Evolutionary conservation across 768 basidiomycete genomes (phyloP), one percentile per base, ranked within the genome.

Genomic region (Lactifluus subvellereus): DNA sequence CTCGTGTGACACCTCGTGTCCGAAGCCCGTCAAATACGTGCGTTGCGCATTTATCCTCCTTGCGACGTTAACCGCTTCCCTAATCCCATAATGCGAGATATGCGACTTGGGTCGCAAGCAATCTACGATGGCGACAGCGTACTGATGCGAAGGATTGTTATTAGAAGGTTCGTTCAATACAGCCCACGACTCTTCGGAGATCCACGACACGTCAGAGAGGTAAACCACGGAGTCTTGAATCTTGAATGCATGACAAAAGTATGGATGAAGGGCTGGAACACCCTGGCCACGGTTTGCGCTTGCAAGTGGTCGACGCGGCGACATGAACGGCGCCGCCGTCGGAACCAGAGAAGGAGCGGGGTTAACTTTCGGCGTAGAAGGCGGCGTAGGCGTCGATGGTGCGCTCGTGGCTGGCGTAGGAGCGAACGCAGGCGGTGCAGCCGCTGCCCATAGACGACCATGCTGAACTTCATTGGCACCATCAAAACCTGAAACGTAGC

Each of bases 21-120:
- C 80, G 72, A 90, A 88, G 10, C 92, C 91, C 9, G 80, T 81
- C 60, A 91, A 72, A 70, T 94, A 94, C 16, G 84, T 91, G 67
- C 82, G 77, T 43, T 65, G 67, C 6, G 89, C 85, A 20, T 79
- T 76, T 57, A 94, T 74, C 64, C 79, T 76, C 64, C 84, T 74
- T 32, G 86, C 81, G 2, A 80, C 73, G 10, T 72, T 73, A 3
- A 91, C 74, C 1, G 91, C 79, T 65, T 87, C 80, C 35, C 75
- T 76, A n/a, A 94, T 69, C 4, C 89, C 89, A 69, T 90, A 82
- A 72, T 96, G 94, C 8, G 91, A 93, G n/a, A 78, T 82, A 71
- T 92, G 89, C 2, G 79, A 71, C 7, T 72, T 70, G 3, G 91
- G 78, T 56, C 84, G 79, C 38, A 96, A 77, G 66, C 89, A 90